phyloP scores from a whole-genome alignment of 345 rosid species.

The Passiflora organensis region DNA sequence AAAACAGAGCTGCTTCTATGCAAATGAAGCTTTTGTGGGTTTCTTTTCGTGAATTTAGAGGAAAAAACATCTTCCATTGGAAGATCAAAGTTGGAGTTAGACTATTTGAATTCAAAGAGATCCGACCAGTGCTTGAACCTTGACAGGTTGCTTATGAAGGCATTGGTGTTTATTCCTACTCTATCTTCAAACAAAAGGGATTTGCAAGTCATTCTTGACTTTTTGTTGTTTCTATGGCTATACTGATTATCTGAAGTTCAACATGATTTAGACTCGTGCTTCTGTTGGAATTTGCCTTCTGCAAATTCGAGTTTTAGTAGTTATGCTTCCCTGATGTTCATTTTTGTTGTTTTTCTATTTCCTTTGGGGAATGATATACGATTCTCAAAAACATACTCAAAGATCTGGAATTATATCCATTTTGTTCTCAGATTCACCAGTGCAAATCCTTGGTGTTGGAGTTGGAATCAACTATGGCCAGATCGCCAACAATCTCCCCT shows the following conservation, averaged over 20 bases:
- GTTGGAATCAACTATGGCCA: constrained; percentile 94
- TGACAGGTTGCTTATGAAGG: background rate
- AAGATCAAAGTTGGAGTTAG: too few species aligned
- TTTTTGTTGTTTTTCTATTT: background rate
- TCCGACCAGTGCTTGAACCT: constrained; percentile 1
- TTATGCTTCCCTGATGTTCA: background rate
- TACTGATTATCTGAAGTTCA: too few species aligned
- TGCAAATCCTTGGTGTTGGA: constrained; percentile 24
- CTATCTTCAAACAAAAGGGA: background rate
- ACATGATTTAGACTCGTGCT: background rate
- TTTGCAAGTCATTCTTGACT: background rate
- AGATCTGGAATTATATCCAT: background rate
- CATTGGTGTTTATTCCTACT: background rate
- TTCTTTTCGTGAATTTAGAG: background rate
- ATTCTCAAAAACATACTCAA: background rate
- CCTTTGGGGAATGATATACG: background rate
- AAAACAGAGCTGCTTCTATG: background rate
- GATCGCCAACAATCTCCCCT: constrained; percentile 77
- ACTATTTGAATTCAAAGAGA: background rate
- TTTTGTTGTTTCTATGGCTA: background rate
- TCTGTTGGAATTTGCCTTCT: background rate
- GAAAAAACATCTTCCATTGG: background rate
- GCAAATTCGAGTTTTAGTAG: too few species aligned
- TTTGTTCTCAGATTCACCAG: constrained; percentile 17
- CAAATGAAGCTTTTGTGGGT: background rate